phyloP scores from a whole-genome alignment of 805 yeast species.

The Cyberlindnera xishuangbannaensis region DNA sequence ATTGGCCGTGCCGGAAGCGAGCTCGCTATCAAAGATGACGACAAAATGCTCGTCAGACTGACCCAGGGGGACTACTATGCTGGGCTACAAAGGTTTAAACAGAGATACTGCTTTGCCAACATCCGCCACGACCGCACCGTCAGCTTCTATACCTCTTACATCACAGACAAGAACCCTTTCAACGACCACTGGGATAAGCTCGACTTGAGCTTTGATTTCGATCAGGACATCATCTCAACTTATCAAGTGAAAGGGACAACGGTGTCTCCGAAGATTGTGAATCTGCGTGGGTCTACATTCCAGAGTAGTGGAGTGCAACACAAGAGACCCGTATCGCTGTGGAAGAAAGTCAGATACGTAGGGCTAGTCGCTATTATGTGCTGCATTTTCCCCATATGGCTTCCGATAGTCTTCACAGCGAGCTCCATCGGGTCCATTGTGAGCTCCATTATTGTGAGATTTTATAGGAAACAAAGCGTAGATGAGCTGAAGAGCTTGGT shows the following conservation, averaged over 20 bases:
- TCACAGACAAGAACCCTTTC: slow-evolving; percentile 71
- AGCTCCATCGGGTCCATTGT: slow-evolving; percentile 31
- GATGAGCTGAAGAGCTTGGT: slow-evolving; percentile 11
- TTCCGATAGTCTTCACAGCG: slow-evolving; percentile 38
- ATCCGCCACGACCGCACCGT: slow-evolving; percentile 80
- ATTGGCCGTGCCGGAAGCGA: slow-evolving; percentile 72
- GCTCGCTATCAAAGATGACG: slow-evolving; percentile 49
- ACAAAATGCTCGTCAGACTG: slow-evolving; percentile 39
- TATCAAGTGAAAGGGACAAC: slow-evolving; percentile 31
- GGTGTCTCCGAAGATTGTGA: slow-evolving; percentile 47
- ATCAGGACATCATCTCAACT: slow-evolving; percentile 31
- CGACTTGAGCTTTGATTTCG: slow-evolving; percentile 39
- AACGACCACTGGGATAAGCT: slow-evolving; percentile 42
- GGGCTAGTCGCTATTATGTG: slow-evolving; percentile 21
- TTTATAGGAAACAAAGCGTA: slow-evolving; percentile 16
- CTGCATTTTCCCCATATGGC: slow-evolving; percentile 41
- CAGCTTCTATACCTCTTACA: slow-evolving; percentile 77
- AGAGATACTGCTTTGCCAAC: slow-evolving; percentile 63
- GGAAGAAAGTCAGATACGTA: slow-evolving; percentile 20
- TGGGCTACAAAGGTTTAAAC: slow-evolving; percentile 54
- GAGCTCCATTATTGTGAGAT: slow-evolving; percentile 35
- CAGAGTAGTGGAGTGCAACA: slow-evolving; percentile 4
- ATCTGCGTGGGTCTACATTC: slow-evolving; percentile 33
- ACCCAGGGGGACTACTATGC: slow-evolving; percentile 37
- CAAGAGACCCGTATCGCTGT: slow-evolving; percentile 10